These are phyloP conservation scores for Daldinia bambusicola DNA, from an alignment of 495 filamentous ascomycete genomes.

Conservation along the genomic window DNA sequence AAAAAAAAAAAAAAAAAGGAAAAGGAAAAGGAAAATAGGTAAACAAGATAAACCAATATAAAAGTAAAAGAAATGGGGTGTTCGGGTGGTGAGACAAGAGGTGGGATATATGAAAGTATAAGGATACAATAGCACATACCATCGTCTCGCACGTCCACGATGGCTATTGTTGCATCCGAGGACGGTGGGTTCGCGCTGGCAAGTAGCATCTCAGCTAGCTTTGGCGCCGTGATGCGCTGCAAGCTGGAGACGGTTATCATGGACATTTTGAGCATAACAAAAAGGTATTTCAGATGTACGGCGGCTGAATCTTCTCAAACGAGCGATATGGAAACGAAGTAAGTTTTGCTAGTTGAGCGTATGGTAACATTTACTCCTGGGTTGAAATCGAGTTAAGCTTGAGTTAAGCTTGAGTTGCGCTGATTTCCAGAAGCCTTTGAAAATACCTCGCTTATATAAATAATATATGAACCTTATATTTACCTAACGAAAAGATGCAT, in stretches of 20 bases:
- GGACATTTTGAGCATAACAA: constrained; percentile 56
- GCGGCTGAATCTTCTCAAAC: not conserved
- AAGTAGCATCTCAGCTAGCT: constrained; percentile 67
- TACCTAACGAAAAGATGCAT: no score
- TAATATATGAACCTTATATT: no score
- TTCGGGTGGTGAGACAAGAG: no score
- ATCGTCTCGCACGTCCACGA: constrained; percentile 90
- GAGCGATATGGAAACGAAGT: not conserved
- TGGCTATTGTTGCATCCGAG: constrained; percentile 62
- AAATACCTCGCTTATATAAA: no score
- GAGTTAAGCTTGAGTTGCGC: not conserved
- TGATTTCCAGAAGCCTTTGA: no score
- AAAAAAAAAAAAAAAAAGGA: not conserved
- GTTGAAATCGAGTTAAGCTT: not conserved
- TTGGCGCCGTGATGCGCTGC: constrained; percentile 69
- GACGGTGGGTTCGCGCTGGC: constrained; percentile 33
- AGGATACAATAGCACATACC: constrained; percentile 55
- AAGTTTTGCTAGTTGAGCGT: not conserved
- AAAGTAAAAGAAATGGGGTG: no score
- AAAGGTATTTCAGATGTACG: not conserved
- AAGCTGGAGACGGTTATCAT: constrained; percentile 67
- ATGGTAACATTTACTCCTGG: not conserved
- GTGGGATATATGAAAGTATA: no score
- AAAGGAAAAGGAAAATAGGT: no score
- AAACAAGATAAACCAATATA: no score